These are phyloP conservation scores for Schizonepeta tenuifolia DNA, from an alignment of 257 asterid species.

Conservation along the genomic window DNA sequence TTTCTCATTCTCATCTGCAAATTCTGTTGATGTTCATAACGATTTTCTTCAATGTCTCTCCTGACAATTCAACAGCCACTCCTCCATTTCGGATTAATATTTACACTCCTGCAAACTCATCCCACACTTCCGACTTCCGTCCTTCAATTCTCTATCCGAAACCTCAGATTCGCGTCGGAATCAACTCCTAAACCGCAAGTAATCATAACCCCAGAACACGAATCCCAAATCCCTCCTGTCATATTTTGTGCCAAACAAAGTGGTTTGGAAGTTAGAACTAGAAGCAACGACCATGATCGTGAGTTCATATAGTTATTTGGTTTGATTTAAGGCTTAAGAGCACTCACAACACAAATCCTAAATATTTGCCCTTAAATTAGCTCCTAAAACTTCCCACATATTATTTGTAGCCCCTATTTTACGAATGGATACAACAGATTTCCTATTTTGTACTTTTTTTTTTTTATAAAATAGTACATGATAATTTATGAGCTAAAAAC, in stretches of 20 bases:
- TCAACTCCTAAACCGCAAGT: constrained; percentile 31
- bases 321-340: too few species aligned
- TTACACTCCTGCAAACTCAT: constrained; percentile 26
- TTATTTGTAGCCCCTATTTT: too few species aligned
- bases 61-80: background rate
- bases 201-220: constrained; percentile 24
- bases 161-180: constrained; percentile 25
- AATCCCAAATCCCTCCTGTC: constrained; percentile 33
- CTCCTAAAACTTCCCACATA: too few species aligned
- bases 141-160: constrained; percentile 25
- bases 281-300: too few species aligned
- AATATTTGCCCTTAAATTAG: too few species aligned
- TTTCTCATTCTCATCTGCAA: background rate
- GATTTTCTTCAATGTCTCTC: constrained; percentile 27
- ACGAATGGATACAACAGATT: too few species aligned
- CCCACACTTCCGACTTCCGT: constrained; percentile 30
- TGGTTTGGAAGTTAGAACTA: constrained; percentile 26
- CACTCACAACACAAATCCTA: too few species aligned
- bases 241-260: constrained; percentile 27
- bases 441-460: too few species aligned
- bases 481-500: too few species aligned
- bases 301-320: too few species aligned
- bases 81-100: constrained; percentile 10
- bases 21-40: background rate
- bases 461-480: too few species aligned